Evolutionary conservation across 495 filamentous ascomycete genomes (phyloP).

Genomic region (Annulohypoxylon nitens): DNA sequence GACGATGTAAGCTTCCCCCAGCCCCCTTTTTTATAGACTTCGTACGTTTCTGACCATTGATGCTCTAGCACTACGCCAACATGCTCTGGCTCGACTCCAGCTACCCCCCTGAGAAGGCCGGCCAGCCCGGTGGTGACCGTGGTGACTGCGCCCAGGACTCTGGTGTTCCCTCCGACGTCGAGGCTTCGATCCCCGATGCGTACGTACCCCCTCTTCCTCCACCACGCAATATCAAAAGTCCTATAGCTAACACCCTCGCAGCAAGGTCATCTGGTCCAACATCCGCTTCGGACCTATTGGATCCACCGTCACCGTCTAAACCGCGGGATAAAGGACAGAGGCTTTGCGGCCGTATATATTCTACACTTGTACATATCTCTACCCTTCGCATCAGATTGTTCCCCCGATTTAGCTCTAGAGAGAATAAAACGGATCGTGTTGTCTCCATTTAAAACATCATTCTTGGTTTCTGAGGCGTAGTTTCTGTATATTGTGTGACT

Average conservation of each 20-base stretch:
- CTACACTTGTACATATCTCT: constrained; percentile 44
- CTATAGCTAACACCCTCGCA: constrained; percentile 35
- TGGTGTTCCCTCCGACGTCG: constrained; percentile 71
- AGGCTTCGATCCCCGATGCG: constrained; percentile 66
- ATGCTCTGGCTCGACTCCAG: constrained; percentile 89
- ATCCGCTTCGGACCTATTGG: constrained; percentile 78
- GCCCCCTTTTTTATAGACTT: neutral
- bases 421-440: constrained; percentile 38
- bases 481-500: neutral
- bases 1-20: constrained; percentile 66
- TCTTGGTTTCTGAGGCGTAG: neutral
- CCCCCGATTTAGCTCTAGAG: constrained; percentile 40
- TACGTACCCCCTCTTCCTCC: constrained; percentile 59
- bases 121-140: constrained; percentile 74
- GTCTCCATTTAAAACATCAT: constrained; percentile 14
- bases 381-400: constrained; percentile 43
- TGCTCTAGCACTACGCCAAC: constrained; percentile 68
- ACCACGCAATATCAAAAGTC: neutral
- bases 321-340: constrained; percentile 20
- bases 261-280: constrained; percentile 70
- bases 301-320: constrained; percentile 67
- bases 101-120: constrained; percentile 70
- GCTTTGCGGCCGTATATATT: constrained; percentile 40
- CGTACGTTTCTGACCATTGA: constrained; percentile 1
- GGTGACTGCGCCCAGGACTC: constrained; percentile 74